Conservation (phyloP, 805 yeast genomes). For the Nadsonia fulvescens region DNA sequence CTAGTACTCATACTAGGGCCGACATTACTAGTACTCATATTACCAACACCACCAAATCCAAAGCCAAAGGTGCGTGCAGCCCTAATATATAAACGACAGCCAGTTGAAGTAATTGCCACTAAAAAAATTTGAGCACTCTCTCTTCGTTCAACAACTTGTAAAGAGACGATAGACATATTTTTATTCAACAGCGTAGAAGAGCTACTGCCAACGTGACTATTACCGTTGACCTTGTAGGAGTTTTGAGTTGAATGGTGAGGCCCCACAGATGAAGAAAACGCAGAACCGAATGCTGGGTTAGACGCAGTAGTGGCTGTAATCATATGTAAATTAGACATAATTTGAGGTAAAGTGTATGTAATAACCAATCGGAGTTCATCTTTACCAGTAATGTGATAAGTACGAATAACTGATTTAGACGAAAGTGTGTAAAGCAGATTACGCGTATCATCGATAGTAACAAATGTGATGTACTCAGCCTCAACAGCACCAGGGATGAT, state of each 20-base stretch:
- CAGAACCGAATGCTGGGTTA: too few species aligned
- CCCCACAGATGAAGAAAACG: too few species aligned
- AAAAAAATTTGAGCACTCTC: conserved; percentile 58
- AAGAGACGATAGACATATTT: conserved; percentile 28
- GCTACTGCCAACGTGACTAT: too few species aligned
- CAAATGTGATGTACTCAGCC: conserved; percentile 43
- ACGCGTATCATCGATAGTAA: conserved; percentile 62
- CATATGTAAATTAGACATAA: conserved; percentile 17
- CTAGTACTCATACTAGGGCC: conserved; percentile 3
- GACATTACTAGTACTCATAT: conserved; percentile 2
- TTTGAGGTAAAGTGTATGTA: conserved; percentile 15
- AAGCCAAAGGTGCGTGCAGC: conserved; percentile 19
- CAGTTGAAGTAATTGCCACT: conserved; percentile 64
- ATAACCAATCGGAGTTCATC: conserved; percentile 19
- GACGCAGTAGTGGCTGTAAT: conserved; percentile 5
- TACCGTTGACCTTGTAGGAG: too few species aligned
- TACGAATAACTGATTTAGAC: conserved; percentile 62
- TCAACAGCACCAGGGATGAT: conserved; percentile 13
- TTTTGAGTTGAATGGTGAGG: too few species aligned
- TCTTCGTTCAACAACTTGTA: conserved; percentile 37
- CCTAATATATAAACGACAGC: conserved; percentile 61
- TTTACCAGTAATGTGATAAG: conserved; percentile 39
- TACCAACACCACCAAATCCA: conserved; percentile 6
- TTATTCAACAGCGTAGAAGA: conserved; percentile 13
- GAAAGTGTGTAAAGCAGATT: conserved; percentile 67